Base-by-base conservation (phyloP, 257 asterid species). In the Ligustrum vulgare region DNA sequence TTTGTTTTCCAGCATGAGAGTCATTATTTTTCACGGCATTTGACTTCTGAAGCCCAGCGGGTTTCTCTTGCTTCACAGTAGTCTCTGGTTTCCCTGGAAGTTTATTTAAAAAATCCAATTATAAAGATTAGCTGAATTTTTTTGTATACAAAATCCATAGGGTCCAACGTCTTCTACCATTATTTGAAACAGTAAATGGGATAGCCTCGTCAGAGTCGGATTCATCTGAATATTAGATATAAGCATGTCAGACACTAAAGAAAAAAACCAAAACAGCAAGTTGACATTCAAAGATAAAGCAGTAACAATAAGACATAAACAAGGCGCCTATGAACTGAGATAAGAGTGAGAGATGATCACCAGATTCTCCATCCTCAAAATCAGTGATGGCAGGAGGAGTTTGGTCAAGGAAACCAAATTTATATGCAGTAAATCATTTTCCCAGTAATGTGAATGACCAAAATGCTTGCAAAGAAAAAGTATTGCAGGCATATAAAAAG, bases 131-230 rank as follows among this genome's bases (percentile, higher is more conserved):
- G 43, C 11, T 11, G 41, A 10, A 4, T 65, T 41, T 13, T 23
- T 15, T 39, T 2, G 67, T 47, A 54, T 56, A 5, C 67, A 15
- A 37, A 56, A 23, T 22, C 8, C 23, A 6, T 6, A 18, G 23
- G 25, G 23, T 51, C 23, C 9, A 12, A 22, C 2, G 9, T 2
- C 8, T 2, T 0, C 13, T 84, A 93, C 98, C 98, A 79, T 86
- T 87, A 72, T 69, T 80, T 9, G 82, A 83, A 72, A 66, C 0
- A 7, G 54, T 62, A 31, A 79, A 73, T 12, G 88, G 89, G 35
- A 84, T 58, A 22, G 81, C 96, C 72, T 89, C 96, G 12, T 87
- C 93, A 5, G 86, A 82, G 10, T 86, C 91, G 23, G 87, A 86
- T 11, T 84, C 83, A 71, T 85, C 93, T 88, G 85, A 18, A 31